phyloP scores from a whole-genome alignment of 192 early-diverging fungal species.

The Thoreauomyces humboldtii region DNA sequence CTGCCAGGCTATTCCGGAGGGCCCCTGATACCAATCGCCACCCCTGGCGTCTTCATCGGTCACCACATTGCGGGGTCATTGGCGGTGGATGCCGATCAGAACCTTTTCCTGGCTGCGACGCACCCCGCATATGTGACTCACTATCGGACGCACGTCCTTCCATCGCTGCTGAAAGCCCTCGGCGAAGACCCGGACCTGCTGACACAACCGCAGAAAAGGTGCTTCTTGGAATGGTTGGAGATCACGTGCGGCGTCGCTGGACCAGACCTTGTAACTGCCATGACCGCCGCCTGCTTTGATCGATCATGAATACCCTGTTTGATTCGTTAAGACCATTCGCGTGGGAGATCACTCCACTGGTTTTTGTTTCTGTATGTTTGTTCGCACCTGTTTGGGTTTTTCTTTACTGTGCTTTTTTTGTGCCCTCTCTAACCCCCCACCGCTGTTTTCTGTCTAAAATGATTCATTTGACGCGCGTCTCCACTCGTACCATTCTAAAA shows the following conservation, averaged over 20 bases:
- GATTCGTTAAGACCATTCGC: too few relatives aligned
- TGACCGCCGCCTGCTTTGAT: too few relatives aligned
- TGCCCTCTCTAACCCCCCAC: too few relatives aligned
- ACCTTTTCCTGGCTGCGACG: background rate
- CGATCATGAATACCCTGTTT: too few relatives aligned
- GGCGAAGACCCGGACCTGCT: background rate
- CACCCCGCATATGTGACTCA: background rate
- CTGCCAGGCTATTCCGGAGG: slow-evolving; percentile 3
- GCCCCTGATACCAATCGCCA: background rate
- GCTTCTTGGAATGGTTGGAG: background rate
- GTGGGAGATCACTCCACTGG: too few relatives aligned
- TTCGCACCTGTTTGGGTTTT: too few relatives aligned
- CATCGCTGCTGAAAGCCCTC: background rate
- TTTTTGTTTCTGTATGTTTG: too few relatives aligned
- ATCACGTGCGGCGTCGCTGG: background rate
- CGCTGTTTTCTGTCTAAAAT: too few relatives aligned
- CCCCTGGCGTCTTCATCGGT: slow-evolving; percentile 1
- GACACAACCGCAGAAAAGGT: background rate
- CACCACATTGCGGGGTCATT: background rate
- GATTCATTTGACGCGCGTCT: too few relatives aligned
- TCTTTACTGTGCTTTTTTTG: too few relatives aligned
- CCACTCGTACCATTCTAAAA: too few relatives aligned
- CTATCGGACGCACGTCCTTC: background rate
- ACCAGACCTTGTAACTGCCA: too few relatives aligned
- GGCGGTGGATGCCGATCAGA: background rate